phyloP scores from a whole-genome alignment of 2,329 filamentous ascomycete species.

The Paecilomyces variotii region DNA sequence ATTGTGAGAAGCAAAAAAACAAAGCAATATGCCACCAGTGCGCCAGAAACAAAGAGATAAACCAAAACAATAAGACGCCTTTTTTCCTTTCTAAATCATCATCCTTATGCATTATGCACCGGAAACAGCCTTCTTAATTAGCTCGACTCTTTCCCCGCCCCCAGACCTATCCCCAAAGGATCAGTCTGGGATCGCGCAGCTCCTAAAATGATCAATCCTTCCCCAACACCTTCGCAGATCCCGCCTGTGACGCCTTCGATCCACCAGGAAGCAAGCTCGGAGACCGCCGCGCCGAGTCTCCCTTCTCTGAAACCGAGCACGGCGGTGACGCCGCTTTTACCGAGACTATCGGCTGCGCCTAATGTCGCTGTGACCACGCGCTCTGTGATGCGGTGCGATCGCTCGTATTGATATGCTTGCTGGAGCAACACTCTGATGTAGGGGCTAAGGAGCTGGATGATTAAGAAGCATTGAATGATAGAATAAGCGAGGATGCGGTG shows the following conservation, averaged over 20 bases:
- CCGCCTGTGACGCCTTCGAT: conserved; percentile 58
- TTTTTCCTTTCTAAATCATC: background rate
- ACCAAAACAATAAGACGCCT: background rate
- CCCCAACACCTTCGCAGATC: conserved; percentile 55
- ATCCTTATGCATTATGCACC: background rate
- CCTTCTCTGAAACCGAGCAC: conserved; percentile 58
- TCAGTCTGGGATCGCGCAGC: conserved; percentile 1
- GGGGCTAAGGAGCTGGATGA: conserved; percentile 54
- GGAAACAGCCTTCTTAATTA: background rate
- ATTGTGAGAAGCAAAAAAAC: background rate
- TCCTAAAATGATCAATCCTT: conserved; percentile 45
- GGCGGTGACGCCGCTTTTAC: conserved; percentile 44
- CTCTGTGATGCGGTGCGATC: conserved; percentile 57
- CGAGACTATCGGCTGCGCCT: conserved; percentile 46
- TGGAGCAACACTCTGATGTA: conserved; percentile 50
- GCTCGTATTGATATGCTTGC: conserved; percentile 54
- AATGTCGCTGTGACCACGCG: conserved; percentile 47
- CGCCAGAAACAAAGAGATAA: background rate
- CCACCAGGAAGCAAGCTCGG: conserved; percentile 52
- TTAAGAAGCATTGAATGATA: conserved; percentile 52
- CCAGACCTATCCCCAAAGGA: background rate
- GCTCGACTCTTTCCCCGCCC: background rate
- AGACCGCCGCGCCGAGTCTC: conserved; percentile 51
- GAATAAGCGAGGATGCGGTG: conserved; percentile 50
- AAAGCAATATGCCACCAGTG: background rate